Base-by-base conservation (phyloP, 2,329 filamentous ascomycete species). In the Aciculosporium take region DNA sequence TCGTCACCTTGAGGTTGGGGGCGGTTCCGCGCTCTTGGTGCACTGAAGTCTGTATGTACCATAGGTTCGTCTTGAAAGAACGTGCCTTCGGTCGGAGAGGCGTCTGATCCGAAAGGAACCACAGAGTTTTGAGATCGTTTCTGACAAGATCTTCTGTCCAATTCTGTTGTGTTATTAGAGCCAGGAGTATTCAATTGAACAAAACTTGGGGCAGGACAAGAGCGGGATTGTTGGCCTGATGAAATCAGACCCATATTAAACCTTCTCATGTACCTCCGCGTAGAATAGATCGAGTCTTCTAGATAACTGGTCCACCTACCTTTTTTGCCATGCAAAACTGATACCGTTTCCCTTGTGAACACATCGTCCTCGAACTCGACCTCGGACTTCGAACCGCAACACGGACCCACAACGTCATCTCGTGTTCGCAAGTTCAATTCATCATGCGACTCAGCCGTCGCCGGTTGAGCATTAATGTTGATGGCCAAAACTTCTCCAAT, bases 21-120 rank as follows among this genome's bases (percentile, higher is more conserved):
- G 3, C 45, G 40, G 7, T 33, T 32, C 3, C 49, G 46, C 5
- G 50, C 41, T 24, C 48, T 46, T 13, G 47, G 38, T 7, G 33
- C 36, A 7, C 47, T 34, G 10, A 30, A 27, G 23, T 55, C 51
- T 5, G 55, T 49, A 13, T 60, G 56, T 4, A 57, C 49, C 17
- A 58, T 49, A 71, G 79, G 78, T 46, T 74, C 73, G 40, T 80
- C 75, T 9, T 80, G 74, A 39, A 81, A 81, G 55, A 71, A 79
- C 6, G 62, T 64, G 39, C 63, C 64, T 42, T 66, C 68, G 5
- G 59, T 53, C 0, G 68, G 63, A 1, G 67, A 62, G 6, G 52
- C 49, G 2, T 58, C 59, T 3, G 51, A 30, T 7, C 53, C 53
- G 23, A 51, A 7, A 6, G 18, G 20, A 7, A 18, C 17, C 9